These are phyloP conservation scores for Didymella arachidicola DNA, from an alignment of 2,329 filamentous ascomycete species.

Conservation along the genomic window DNA sequence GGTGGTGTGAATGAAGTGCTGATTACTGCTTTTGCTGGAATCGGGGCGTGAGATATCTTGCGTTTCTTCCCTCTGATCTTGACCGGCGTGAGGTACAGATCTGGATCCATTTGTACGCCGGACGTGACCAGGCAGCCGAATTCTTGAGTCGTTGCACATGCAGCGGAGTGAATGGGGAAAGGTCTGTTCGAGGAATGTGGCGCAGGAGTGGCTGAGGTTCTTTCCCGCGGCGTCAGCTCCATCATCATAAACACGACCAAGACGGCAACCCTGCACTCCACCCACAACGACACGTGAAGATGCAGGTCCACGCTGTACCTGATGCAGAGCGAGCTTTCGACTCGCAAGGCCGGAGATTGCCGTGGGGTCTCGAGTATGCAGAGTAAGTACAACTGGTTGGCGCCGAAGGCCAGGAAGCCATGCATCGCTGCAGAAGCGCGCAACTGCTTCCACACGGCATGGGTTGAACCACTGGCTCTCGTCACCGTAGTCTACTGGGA, in stretches of 20 bases:
- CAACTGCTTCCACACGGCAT: slow-evolving; percentile 1
- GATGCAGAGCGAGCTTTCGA: slow-evolving; percentile 68
- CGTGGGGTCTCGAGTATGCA: slow-evolving; percentile 70
- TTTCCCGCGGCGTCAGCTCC: slow-evolving; percentile 34
- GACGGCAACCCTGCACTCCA: slow-evolving; percentile 16
- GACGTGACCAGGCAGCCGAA: slow-evolving; percentile 38
- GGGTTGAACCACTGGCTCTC: not conserved
- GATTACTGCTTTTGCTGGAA: slow-evolving; percentile 11
- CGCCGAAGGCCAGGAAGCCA: not conserved
- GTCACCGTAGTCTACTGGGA: not conserved
- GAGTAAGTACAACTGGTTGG: slow-evolving; percentile 57
- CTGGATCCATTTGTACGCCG: slow-evolving; percentile 39
- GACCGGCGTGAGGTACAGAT: slow-evolving; percentile 46
- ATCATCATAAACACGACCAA: slow-evolving; percentile 27
- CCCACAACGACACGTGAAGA: slow-evolving; percentile 44
- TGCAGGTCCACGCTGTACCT: slow-evolving; percentile 72
- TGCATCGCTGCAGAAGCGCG: not conserved
- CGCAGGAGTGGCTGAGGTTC: slow-evolving; percentile 39
- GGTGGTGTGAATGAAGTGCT: slow-evolving; percentile 16
- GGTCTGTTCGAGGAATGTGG: slow-evolving; percentile 24
- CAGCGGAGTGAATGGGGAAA: slow-evolving; percentile 29
- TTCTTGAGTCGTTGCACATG: slow-evolving; percentile 19
- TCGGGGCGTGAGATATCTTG: slow-evolving; percentile 19
- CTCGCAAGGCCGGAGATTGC: slow-evolving; percentile 64
- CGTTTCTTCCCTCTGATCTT: slow-evolving; percentile 46